Base-by-base conservation (phyloP, 257 asterid genomes). In the Nicotiana tabacum region DNA sequence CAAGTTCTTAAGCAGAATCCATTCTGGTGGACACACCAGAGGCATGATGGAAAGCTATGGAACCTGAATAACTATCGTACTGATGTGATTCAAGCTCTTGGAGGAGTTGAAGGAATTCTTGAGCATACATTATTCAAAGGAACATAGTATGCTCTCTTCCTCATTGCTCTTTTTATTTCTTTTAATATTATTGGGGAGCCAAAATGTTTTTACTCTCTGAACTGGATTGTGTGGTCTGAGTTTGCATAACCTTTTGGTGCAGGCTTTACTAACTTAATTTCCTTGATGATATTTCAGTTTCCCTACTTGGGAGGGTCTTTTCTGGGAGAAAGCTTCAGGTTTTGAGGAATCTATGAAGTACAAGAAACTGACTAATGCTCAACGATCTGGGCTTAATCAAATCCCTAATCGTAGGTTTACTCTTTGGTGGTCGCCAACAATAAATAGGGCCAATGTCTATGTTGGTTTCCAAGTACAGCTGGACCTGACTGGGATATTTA, bases 241-340 rank as follows among this genome's bases (percentile, higher is more conserved):
- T 72, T 72, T 46, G 37, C 79, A 24, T 16, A 76, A 15, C 27
- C 7, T 76, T 39, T 51, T 76, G 61, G 24, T 15, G 39, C 5
- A 29, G 46, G 29, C 29, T 51, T 51, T 51, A 1, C 80, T 27
- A 8, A 76, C 64, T 76, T 13, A 16, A 39, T 76, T 15, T 60
- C 64, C 29, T 29, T 76, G 80, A 76, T 76, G 80, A 76, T 78
- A 78, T 84, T 88, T 85, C 96, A 94, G 99, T 88, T 96, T 96
- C 88, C 99, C 99, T 66, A 94, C 99, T 4, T 96, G 99, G 98
- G 99, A 96, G 92, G 99, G 99, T 88, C 98, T 96, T 82, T 96
- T 96, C 90, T 94, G 99, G 99, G 99, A 96, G 90, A 96, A 96
- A 92, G 99, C 99, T 76, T 96, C 99, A 68, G 99, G 99, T 80